Conservation (phyloP, 2,329 filamentous ascomycete genomes). For the Cordyceps cateniannulata region DNA sequence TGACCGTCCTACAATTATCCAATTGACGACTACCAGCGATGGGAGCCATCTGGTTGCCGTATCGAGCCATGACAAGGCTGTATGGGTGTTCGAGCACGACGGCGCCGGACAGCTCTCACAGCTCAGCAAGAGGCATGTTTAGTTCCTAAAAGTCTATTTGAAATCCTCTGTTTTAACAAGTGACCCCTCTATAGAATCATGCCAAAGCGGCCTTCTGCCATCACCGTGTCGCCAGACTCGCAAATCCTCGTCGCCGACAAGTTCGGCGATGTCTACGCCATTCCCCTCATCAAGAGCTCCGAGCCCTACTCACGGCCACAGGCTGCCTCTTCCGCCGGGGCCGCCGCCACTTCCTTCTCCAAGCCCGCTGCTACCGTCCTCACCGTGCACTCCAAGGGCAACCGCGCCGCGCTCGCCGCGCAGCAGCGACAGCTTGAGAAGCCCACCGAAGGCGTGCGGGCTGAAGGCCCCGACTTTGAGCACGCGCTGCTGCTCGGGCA, state of each 20-base stretch:
- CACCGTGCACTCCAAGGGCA: constrained; percentile 60
- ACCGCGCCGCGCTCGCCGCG: constrained; percentile 52
- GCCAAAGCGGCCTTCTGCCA: constrained; percentile 80
- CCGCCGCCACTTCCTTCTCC: constrained; percentile 20
- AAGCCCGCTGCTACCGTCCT: constrained; percentile 43
- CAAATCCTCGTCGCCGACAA: constrained; percentile 86
- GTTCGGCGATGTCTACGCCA: constrained; percentile 89
- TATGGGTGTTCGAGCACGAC: constrained; percentile 73
- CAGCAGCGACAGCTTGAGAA: constrained; percentile 44
- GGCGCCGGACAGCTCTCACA: constrained; percentile 55
- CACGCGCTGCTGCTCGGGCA: constrained; percentile 80
- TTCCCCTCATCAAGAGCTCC: constrained; percentile 57
- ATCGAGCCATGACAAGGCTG: constrained; percentile 84
- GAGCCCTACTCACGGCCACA: constrained; percentile 16
- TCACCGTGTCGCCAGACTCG: constrained; percentile 62
- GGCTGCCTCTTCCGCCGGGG: constrained; percentile 17
- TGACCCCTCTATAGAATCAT: constrained; percentile 51
- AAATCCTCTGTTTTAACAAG: background rate
- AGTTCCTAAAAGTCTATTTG: background rate
- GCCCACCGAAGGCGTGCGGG: constrained; percentile 20
- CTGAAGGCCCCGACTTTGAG: constrained; percentile 53
- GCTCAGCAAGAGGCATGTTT: constrained; percentile 61
- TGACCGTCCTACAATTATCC: constrained; percentile 60
- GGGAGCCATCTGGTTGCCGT: constrained; percentile 67
- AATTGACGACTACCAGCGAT: constrained; percentile 57